Conservation (phyloP, 202 grass and related monocot genomes). For the Panicum hallii region DNA sequence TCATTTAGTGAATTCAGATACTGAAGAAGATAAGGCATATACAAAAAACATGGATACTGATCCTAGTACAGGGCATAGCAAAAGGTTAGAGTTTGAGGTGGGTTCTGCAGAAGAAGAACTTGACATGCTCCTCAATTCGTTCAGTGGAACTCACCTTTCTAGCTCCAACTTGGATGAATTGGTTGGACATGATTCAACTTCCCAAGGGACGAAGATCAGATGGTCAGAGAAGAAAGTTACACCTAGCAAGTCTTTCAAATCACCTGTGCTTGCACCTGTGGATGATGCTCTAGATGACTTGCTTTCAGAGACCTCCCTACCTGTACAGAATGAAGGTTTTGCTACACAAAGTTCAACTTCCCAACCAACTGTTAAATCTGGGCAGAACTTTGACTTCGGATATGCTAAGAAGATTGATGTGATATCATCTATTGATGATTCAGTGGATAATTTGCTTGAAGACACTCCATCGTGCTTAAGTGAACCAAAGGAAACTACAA, state of each 20-base stretch:
- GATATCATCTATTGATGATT: constrained; percentile 46
- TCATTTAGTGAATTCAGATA: constrained; percentile 18
- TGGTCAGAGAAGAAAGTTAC: constrained; percentile 23
- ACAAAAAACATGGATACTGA: not conserved
- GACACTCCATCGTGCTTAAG: constrained; percentile 41
- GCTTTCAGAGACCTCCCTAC: constrained; percentile 55
- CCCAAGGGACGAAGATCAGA: not conserved
- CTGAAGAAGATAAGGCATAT: constrained; percentile 27
- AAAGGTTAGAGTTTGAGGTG: constrained; percentile 42
- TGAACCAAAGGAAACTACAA: constrained; percentile 37
- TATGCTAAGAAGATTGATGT: constrained; percentile 41
- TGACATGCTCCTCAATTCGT: constrained; percentile 71
- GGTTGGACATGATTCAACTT: constrained; percentile 15
- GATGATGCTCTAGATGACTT: constrained; percentile 70
- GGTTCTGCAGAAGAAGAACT: constrained; percentile 66
- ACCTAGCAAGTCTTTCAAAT: constrained; percentile 21
- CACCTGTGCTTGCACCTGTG: constrained; percentile 22
- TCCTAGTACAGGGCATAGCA: constrained; percentile 11
- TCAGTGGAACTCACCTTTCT: constrained; percentile 57
- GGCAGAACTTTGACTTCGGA: constrained; percentile 10
- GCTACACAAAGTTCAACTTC: constrained; percentile 27
- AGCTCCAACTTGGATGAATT: constrained; percentile 35
- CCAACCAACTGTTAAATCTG: constrained; percentile 24
- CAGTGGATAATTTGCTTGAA: constrained; percentile 61
- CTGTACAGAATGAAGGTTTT: constrained; percentile 38